phyloP scores from a whole-genome alignment of 2,329 filamentous ascomycete genomes.

The Botrytis pseudocinerea region DNA sequence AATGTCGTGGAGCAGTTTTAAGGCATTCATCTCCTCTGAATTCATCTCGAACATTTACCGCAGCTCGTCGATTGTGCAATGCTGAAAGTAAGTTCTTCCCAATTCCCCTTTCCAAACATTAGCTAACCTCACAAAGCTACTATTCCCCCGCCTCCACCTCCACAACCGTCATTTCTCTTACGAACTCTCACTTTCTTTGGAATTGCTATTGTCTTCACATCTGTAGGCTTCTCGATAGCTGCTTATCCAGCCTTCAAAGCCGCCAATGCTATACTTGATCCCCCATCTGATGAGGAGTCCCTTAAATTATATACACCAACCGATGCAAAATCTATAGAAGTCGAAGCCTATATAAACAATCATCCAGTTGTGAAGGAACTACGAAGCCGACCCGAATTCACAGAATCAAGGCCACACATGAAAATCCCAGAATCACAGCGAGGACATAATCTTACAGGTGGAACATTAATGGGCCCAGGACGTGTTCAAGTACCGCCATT shows the following conservation, averaged over 20 bases:
- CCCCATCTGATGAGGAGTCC: constrained; percentile 71
- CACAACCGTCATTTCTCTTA: constrained; percentile 45
- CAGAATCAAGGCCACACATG: constrained; percentile 80
- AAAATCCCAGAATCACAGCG: constrained; percentile 75
- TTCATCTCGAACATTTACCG: neutral
- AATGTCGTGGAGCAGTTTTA: neutral
- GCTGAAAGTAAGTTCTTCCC: neutral
- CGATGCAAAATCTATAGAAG: constrained; percentile 53
- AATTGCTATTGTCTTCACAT: constrained; percentile 50
- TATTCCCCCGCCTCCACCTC: constrained; percentile 6
- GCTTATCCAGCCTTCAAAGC: constrained; percentile 53
- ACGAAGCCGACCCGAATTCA: constrained; percentile 64
- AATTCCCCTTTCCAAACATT: neutral
- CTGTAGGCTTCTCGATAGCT: constrained; percentile 58
- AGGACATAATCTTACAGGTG: constrained; percentile 76
- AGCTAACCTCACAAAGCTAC: neutral
- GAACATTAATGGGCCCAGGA: constrained; percentile 72
- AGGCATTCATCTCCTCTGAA: neutral
- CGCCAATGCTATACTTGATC: constrained; percentile 51
- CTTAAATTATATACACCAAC: constrained; percentile 62
- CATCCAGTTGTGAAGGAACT: constrained; percentile 74
- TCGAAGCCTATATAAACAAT: constrained; percentile 72
- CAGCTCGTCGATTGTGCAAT: constrained; percentile 5
- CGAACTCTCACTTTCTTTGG: constrained; percentile 50
- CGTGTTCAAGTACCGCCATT: constrained; percentile 80